These are phyloP conservation scores for Aspergillus indologenus DNA, from an alignment of 495 filamentous ascomycete genomes.

Conservation along the genomic window DNA sequence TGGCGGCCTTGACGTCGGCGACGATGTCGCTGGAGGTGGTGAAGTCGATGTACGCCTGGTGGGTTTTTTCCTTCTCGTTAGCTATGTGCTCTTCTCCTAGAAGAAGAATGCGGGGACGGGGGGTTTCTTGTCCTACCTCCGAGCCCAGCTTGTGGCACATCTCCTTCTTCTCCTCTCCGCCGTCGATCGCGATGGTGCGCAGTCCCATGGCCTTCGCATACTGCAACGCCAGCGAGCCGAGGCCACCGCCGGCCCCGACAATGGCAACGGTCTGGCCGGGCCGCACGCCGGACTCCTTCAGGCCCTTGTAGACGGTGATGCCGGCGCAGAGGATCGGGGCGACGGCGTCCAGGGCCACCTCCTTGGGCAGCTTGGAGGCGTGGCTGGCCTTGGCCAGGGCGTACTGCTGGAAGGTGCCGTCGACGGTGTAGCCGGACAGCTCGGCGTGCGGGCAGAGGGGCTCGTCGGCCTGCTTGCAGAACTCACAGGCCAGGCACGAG, in stretches of 20 bases:
- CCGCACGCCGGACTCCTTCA: constrained; percentile 74
- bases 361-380: constrained; percentile 74
- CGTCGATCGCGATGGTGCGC: constrained; percentile 72
- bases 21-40: constrained; percentile 69
- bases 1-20: constrained; percentile 73
- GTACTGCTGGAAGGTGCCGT: constrained; percentile 93
- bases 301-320: constrained; percentile 89
- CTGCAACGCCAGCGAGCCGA: constrained; percentile 79
- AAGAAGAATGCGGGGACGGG: background rate
- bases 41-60: constrained; percentile 72
- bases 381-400: constrained; percentile 80
- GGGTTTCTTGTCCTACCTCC: constrained; percentile 17
- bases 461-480: constrained; percentile 74
- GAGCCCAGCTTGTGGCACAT: constrained; percentile 69
- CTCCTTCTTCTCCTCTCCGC: constrained; percentile 70
- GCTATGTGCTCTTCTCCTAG: no score
- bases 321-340: constrained; percentile 84
- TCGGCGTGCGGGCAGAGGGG: constrained; percentile 69
- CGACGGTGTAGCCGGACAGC: constrained; percentile 86
- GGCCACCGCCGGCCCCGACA: constrained; percentile 83
- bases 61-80: constrained; percentile 1
- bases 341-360: constrained; percentile 69
- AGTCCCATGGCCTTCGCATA: constrained; percentile 90
- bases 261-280: constrained; percentile 81
- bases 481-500: constrained; percentile 72